Evolutionary conservation across 257 asterid genomes (phyloP), one percentile per base, ranked within the genome.

Genomic region (Rubia yunnanensis): DNA sequence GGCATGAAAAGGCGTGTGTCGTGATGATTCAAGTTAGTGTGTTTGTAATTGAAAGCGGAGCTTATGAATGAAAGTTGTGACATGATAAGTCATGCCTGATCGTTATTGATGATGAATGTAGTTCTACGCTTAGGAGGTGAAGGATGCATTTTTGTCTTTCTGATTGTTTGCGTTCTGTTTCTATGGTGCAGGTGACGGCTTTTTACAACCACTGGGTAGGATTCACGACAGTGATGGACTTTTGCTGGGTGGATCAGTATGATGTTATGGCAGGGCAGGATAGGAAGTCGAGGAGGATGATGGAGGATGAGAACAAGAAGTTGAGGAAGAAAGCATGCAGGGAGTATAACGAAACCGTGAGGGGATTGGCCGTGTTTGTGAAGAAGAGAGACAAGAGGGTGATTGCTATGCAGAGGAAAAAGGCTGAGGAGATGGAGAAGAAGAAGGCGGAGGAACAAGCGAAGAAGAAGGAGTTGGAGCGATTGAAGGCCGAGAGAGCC

Each of bases 301-400:
- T 92, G 95, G 97, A 89, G 77, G 99, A 92, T 3, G 96, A 92
- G 77, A 92, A 92, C 80, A 92, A 84, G 80, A 92, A 92, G 73
- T 63, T 84, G 77, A 89, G 99, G 79, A 92, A 87, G 63, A 89
- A 87, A 73, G 97, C 94, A 10, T 76, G 75, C 63, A 80, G 92
- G 78, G 97, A 94, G 81, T 90, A 84, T 58, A 94, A 85, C 17
- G 99, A 94, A 50, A 83, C 96, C n/a, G 97, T 94, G 27, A 77
- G 96, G 77, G 95, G 90, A 54, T 81, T 94, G 69, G 89, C 99
- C 5, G 88, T 77, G 81, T 94, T 94, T 76, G 96, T 82, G 60
- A 94, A 94, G 77, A 90, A 86, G 82, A 84, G 97, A 83, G 99
- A 94, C 66, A 94, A 88, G 77, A 76, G 97, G 67, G 99, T 94